A percentile compares a stretch with the other conserved stretches of the same genome.
Conservation (phyloP, 306 rosid genomes). For the Abrus pulchellus region DNA sequence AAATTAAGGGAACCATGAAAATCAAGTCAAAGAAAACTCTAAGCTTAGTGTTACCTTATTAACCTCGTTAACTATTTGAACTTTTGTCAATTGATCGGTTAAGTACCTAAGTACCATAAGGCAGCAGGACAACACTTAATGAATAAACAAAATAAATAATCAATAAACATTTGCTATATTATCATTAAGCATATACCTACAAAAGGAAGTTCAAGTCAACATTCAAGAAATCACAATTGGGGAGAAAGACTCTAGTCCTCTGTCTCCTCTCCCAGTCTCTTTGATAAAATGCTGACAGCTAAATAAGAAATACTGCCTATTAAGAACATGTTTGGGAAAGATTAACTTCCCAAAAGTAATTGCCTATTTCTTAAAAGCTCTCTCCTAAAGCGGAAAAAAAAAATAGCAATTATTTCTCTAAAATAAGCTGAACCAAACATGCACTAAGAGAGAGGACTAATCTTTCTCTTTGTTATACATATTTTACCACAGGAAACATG, state of each 20-base stretch:
- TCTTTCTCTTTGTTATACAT: not conserved
- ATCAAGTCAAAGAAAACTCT: slow-evolving; percentile 36
- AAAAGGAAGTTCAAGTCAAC: slow-evolving; percentile 16
- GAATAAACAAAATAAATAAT: slow-evolving; percentile 45
- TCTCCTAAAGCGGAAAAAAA: too few relatives aligned
- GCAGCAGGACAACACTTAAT: slow-evolving; percentile 15
- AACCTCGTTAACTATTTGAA: slow-evolving; percentile 85
- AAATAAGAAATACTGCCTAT: not conserved
- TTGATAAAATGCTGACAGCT: not conserved
- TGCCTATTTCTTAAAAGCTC: too few relatives aligned
- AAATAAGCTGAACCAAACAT: too few relatives aligned
- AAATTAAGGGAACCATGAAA: slow-evolving; percentile 36
- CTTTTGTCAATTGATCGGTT: slow-evolving; percentile 76
- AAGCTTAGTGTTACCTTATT: slow-evolving; percentile 74
- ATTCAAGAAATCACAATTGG: not conserved
- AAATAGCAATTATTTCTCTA: too few relatives aligned
- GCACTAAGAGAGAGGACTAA: not conserved
- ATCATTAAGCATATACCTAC: slow-evolving; percentile 23
- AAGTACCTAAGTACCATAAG: slow-evolving; percentile 70
- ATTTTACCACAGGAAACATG: not conserved
- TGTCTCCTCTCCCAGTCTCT: not conserved
- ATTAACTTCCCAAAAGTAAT: too few relatives aligned
- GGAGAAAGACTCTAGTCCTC: slow-evolving; percentile 15
- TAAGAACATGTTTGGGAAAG: not conserved
- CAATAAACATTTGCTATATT: slow-evolving; percentile 3